Base-by-base conservation (phyloP, 257 asterid species). In the Scutellaria galericulata region DNA sequence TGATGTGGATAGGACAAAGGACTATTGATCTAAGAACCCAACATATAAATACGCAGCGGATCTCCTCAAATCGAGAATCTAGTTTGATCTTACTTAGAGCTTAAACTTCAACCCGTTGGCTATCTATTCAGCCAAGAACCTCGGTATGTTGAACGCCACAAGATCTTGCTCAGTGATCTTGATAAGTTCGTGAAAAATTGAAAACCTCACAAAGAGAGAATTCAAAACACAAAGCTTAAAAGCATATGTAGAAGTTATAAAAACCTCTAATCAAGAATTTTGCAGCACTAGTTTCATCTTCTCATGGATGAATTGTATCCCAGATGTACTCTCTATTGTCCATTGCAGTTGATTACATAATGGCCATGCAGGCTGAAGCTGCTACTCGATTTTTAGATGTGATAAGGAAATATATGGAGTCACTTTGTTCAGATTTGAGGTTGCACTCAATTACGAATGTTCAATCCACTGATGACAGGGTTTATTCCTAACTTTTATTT, bases 361-460 rank as follows among this genome's bases (percentile, higher is more conserved):
- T 42, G 68, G 39, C 27, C 73, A 75, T 77, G 83, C 88, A 93
- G 98, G 90, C 90, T 78, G 87, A 69, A 77, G 97, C 92, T 72
- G 97, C 97, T 63, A 64, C 80, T 13, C 82, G 87, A 57, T 89
- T 93, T 78, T 72, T 90, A 75, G 20, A 40, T 22, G 80, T 83
- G 58, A 85, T 90, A 86, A 81, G 85, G 80, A 68, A 65, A 62
- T 86, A 90, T 78, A 64, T 93, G 82, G 98, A 90, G 79, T 89
- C 92, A 15, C 91, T 90, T 72, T 90, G 91, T 81, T 76, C 93
- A 46, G 92, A 89, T 83, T 73, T 93, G 87, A 87, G 96, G 85
- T 69, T 83, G 61, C 96, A 93, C 85, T 78, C 98, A 44, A 89
- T 93, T 76, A 90, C 97, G 39, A 89, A 82, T 44, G 97, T 93